Percentiles rank a stretch among this genome's conserved stretches.
These are phyloP conservation scores for Chalara sp. DNA, from an alignment of 2,329 filamentous ascomycete genomes.

Conservation along the genomic window DNA sequence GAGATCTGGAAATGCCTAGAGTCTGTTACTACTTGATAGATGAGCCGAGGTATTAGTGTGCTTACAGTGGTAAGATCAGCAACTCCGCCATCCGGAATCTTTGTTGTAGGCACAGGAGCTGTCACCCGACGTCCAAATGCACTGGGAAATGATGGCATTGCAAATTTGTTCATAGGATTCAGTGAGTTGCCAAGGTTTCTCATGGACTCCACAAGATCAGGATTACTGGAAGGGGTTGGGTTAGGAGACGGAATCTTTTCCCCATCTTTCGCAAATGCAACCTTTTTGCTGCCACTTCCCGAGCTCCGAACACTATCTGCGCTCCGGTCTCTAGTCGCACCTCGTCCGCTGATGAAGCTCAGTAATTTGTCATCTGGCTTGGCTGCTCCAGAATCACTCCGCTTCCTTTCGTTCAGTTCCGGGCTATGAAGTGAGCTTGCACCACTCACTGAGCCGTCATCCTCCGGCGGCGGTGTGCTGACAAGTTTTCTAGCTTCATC, in stretches of 20 bases:
- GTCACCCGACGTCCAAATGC: conserved; percentile 57
- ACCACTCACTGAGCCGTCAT: conserved; percentile 35
- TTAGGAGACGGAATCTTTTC: conserved; percentile 30
- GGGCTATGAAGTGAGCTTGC: conserved; percentile 42
- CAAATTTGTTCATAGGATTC: conserved; percentile 76
- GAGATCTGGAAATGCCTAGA: conserved; percentile 54
- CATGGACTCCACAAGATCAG: conserved; percentile 71
- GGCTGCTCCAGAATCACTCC: conserved; percentile 27
- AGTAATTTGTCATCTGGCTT: conserved; percentile 59
- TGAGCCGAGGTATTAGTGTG: background rate
- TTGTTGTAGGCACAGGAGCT: conserved; percentile 33
- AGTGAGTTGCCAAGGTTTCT: conserved; percentile 72
- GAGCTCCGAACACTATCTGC: conserved; percentile 65
- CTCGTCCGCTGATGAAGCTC: conserved; percentile 63
- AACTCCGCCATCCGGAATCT: conserved; percentile 41
- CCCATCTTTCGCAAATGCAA: conserved; percentile 39
- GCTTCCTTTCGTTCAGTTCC: conserved; percentile 20
- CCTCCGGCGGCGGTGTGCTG: conserved; percentile 54
- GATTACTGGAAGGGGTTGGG: conserved; percentile 34
- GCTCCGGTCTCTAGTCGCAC: conserved; percentile 60
- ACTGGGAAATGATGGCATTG: conserved; percentile 66
- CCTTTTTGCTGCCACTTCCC: conserved; percentile 50
- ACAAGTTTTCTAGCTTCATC: conserved; percentile 90
- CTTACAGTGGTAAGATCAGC: conserved; percentile 48
- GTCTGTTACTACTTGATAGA: conserved; percentile 3